Base-by-base conservation (phyloP, 2,329 filamentous ascomycete species). In the Pseudodiploospora longispora region DNA sequence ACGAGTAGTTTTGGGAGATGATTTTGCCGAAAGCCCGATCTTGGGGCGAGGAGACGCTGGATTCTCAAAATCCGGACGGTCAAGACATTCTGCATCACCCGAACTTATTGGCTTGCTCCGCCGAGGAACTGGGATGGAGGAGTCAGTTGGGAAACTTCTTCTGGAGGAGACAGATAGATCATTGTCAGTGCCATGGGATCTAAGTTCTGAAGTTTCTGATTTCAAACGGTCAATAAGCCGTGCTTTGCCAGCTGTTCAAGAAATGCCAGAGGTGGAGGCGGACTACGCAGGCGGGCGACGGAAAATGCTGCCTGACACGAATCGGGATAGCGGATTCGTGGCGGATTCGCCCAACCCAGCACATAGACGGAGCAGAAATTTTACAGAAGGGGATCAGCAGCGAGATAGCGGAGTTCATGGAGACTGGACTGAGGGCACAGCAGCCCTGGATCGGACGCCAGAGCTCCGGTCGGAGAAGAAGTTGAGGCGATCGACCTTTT, bases 391-490 rank as follows among this genome's bases (percentile, higher is more conserved):
- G 19, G 61, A 66, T 30, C 55, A 59, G 30, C 61, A 66, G 40
- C 69, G 73, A 36, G 77, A 82, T 53, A 81, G 78, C 58, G 76
- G 74, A 28, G 70, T 80, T 30, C 72, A 79, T 51, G 70, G 68
- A 27, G 74, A 77, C 35, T 67, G 63, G 64, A 50, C 57, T n/a
- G 69, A 69, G 31, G 37, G 47, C 51, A 49, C 54, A 52, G 47
- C 44, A 50, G 43, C 36, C 43, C 44, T 47, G 42, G 36, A 56
- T 43, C 51, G 55, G 37, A 60, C 59, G 31, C 57, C 61, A 29
- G 57, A 63, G 44, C 50, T 55, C 27, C 8, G 28, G 10, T 44
- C 45, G 32, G 57, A 58, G 38, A 56, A 55, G 47, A 56, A 52
- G 36, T 52, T 56, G 27, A 56, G 57, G 37, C 58, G 57, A 27